Conservation (phyloP, 2,329 filamentous ascomycete genomes). For the Cadophora malorum region DNA sequence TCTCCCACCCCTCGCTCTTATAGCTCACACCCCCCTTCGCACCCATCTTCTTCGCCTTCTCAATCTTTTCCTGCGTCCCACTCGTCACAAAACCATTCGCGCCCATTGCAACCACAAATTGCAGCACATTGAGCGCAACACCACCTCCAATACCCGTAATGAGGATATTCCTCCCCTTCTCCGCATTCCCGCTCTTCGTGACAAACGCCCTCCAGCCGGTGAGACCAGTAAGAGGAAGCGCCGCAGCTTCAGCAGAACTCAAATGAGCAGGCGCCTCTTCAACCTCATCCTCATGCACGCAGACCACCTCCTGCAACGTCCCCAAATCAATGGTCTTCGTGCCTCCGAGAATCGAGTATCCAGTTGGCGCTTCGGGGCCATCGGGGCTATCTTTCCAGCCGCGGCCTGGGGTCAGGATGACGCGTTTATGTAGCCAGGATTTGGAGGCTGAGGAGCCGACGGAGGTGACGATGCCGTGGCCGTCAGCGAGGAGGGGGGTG, state of each 20-base stretch:
- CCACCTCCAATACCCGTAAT: conserved; percentile 93
- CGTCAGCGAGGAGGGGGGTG: conserved; percentile 82
- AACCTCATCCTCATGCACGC: conserved; percentile 73
- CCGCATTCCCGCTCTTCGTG: conserved; percentile 73
- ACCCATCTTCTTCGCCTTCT: conserved; percentile 72
- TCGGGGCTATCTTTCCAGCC: conserved; percentile 77
- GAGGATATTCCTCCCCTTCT: conserved; percentile 74
- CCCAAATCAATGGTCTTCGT: conserved; percentile 70
- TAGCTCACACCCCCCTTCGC: conserved; percentile 85
- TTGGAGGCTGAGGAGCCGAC: conserved; percentile 61
- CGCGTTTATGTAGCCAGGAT: conserved; percentile 67
- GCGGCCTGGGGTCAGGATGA: conserved; percentile 78
- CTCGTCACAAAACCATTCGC: conserved; percentile 50
- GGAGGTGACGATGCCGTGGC: conserved; percentile 74
- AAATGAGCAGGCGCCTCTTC: conserved; percentile 79
- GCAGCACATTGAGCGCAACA: conserved; percentile 81
- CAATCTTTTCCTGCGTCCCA: conserved; percentile 71
- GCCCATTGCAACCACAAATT: conserved; percentile 78
- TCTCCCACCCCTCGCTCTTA: conserved; percentile 80
- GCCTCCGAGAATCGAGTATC: conserved; percentile 72
- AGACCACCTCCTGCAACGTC: conserved; percentile 76
- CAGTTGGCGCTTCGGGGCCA: conserved; percentile 72
- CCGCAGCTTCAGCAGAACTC: conserved; percentile 75
- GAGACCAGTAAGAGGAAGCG: conserved; percentile 82
- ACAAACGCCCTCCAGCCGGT: conserved; percentile 89